Conservation (phyloP, 495 filamentous ascomycete genomes). For the Platismatia glauca region DNA sequence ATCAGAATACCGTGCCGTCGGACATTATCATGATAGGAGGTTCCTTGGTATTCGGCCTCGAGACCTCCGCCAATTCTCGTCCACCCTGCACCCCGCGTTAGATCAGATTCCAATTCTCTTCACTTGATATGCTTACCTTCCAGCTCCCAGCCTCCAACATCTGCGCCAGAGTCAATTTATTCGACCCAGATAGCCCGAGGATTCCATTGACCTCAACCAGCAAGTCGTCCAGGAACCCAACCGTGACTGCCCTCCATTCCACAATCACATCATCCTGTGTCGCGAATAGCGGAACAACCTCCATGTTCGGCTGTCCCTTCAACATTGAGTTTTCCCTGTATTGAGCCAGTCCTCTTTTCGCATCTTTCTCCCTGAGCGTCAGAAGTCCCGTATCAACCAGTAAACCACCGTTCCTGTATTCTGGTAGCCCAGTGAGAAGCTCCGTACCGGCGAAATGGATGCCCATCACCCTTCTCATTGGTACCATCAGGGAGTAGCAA, state of each 20-base stretch:
- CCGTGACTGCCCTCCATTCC: constrained; percentile 59
- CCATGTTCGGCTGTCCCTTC: constrained; percentile 63
- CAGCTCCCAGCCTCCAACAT: constrained; percentile 64
- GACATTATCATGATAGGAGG: constrained; percentile 94
- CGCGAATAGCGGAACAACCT: constrained; percentile 56
- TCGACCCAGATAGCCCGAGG: constrained; percentile 43
- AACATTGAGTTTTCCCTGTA: constrained; percentile 66
- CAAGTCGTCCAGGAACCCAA: constrained; percentile 58
- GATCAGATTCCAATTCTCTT: background rate
- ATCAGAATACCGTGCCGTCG: constrained; percentile 87
- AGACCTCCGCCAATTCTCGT: constrained; percentile 91
- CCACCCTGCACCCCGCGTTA: constrained; percentile 57
- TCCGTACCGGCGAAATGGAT: constrained; percentile 56
- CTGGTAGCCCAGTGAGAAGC: constrained; percentile 56
- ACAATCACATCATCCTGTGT: constrained; percentile 61
- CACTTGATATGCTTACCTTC: constrained; percentile 54
- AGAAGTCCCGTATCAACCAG: constrained; percentile 58
- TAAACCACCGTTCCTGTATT: constrained; percentile 63
- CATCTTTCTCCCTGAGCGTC: constrained; percentile 49
- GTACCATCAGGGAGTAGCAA: constrained; percentile 63
- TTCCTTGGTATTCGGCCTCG: constrained; percentile 90
- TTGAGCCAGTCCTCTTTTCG: constrained; percentile 54
- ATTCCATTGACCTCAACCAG: constrained; percentile 53
- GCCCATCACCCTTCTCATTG: constrained; percentile 54
- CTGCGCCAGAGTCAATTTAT: constrained; percentile 52